phyloP scores from a whole-genome alignment of 78 protist species.

The Polysphondylium violaceum region DNA sequence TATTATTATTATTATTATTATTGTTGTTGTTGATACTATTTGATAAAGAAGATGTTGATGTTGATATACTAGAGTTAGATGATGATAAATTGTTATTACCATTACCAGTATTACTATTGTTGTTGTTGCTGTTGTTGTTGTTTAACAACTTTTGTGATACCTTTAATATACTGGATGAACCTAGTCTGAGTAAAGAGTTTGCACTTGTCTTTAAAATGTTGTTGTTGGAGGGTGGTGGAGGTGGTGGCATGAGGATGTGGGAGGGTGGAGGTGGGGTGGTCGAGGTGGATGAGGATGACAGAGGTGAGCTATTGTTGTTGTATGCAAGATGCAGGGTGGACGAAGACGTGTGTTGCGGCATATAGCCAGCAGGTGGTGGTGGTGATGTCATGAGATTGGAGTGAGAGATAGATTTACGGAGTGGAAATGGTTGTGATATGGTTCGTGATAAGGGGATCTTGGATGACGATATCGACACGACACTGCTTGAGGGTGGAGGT shows the following conservation, averaged over 20 bases:
- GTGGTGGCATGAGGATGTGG: background rate
- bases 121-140: background rate
- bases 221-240: background rate
- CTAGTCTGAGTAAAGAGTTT: background rate
- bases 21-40: slow-evolving; percentile 37
- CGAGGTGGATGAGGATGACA: background rate
- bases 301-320: too few species aligned
- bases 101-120: background rate
- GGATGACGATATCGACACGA: background rate
- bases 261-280: background rate
- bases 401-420: slow-evolving; percentile 71
- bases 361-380: background rate
- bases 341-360: background rate
- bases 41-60: background rate
- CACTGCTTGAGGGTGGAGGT: too few species aligned
- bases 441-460: slow-evolving; percentile 68
- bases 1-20: slow-evolving; percentile 11
- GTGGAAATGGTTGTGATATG: slow-evolving; percentile 41
- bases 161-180: background rate
- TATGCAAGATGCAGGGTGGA: background rate
- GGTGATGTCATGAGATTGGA: slow-evolving; percentile 14
- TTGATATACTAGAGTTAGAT: slow-evolving; percentile 7
- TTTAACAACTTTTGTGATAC: background rate
- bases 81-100: background rate
- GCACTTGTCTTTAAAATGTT: background rate